These are phyloP conservation scores for Populus alba DNA, from an alignment of 345 rosid species.

Conservation along the genomic window DNA sequence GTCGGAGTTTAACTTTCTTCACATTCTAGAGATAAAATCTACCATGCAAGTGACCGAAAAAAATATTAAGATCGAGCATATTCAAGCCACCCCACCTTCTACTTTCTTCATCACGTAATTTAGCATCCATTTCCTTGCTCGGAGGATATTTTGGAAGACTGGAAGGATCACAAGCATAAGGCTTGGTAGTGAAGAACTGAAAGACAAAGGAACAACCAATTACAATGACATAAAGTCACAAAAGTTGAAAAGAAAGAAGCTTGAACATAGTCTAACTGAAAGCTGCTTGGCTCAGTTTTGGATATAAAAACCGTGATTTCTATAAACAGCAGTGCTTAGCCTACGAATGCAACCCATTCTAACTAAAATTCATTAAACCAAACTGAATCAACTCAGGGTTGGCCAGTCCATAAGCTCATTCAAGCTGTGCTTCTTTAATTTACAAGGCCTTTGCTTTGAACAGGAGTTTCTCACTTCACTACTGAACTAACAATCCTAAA, in stretches of 20 bases:
- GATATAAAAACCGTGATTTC: neutral
- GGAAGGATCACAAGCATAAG: conserved; percentile 35
- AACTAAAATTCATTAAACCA: neutral
- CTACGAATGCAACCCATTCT: neutral
- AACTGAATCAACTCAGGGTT: neutral
- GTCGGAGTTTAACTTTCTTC: too few relatives aligned
- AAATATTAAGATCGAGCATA: neutral
- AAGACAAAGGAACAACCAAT: conserved; percentile 15
- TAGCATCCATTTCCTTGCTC: conserved; percentile 38
- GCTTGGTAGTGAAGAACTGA: conserved; percentile 33
- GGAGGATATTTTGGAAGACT: conserved; percentile 40
- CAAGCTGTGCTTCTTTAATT: neutral
- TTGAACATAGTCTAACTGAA: neutral
- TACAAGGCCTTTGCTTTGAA: neutral
- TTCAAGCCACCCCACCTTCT: conserved; percentile 22
- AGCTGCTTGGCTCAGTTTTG: too few relatives aligned
- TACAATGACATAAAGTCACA: neutral
- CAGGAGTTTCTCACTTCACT: neutral
- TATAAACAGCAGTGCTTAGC: neutral
- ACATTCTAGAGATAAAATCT: too few relatives aligned
- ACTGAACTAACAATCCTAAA: neutral
- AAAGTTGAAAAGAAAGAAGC: neutral
- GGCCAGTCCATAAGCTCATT: conserved; percentile 4
- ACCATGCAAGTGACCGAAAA: neutral
- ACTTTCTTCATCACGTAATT: conserved; percentile 34